phyloP scores from a whole-genome alignment of 1,284 basidiomycete species.

The Irpex sp. region DNA sequence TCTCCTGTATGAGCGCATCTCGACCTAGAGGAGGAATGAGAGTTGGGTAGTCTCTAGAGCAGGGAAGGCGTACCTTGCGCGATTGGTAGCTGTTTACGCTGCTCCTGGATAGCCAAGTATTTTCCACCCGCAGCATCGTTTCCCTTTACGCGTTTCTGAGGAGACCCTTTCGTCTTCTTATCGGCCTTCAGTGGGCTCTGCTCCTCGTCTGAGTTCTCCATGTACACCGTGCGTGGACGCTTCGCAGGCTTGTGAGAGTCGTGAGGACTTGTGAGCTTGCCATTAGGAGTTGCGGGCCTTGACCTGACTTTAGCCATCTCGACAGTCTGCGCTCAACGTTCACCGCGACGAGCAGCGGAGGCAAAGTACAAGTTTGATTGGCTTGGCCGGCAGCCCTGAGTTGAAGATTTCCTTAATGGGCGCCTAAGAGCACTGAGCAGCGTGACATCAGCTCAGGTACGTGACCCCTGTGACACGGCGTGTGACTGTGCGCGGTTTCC shows the following conservation, averaged over 20 bases:
- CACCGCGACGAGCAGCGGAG: not conserved
- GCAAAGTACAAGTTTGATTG: not conserved
- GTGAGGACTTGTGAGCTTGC: not conserved
- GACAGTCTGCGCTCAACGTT: not conserved
- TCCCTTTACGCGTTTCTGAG: constrained; percentile 2
- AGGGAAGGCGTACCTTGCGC: constrained; percentile 52
- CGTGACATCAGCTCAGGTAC: too few relatives aligned
- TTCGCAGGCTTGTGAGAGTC: constrained; percentile 3
- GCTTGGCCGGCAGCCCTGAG: too few relatives aligned
- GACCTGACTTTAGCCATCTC: constrained; percentile 7
- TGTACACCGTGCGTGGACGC: constrained; percentile 17
- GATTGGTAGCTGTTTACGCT: constrained; percentile 73
- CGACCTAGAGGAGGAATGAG: constrained; percentile 46
- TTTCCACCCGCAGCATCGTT: not conserved
- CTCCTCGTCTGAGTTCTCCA: constrained; percentile 29
- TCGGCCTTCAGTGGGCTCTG: constrained; percentile 12
- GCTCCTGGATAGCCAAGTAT: constrained; percentile 43
- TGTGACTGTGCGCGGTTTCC: not conserved
- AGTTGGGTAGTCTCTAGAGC: not conserved
- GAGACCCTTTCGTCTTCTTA: constrained; percentile 4
- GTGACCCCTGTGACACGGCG: too few relatives aligned
- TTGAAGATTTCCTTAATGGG: too few relatives aligned
- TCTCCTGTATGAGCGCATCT: constrained; percentile 71
- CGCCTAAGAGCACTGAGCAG: too few relatives aligned
- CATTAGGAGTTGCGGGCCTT: not conserved